Percentiles rank a stretch among this genome's conserved stretches.
Conservation (phyloP, 352 stramenopile species). For the Pythium aquatile region DNA sequence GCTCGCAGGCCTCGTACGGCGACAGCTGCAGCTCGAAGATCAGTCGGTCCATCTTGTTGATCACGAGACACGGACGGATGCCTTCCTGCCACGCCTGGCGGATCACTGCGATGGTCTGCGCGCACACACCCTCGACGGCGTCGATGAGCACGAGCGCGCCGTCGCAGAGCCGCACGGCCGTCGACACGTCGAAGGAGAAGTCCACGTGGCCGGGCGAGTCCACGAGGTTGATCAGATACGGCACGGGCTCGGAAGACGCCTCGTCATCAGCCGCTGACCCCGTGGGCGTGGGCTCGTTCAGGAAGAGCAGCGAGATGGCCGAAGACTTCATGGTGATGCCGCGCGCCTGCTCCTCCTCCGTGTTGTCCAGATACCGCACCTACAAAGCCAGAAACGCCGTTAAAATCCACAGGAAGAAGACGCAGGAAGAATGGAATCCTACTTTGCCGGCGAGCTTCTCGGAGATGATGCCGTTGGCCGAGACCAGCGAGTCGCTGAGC, state of each 20-base stretch:
- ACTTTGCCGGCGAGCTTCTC: slow-evolving; percentile 92
- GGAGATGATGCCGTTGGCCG: slow-evolving; percentile 97
- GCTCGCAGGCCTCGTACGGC: slow-evolving; percentile 90
- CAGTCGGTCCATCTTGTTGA: slow-evolving; percentile 98
- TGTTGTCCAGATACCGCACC: slow-evolving; percentile 95
- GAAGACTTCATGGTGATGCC: slow-evolving; percentile 98
- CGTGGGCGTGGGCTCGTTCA: slow-evolving; percentile 42
- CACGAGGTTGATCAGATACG: slow-evolving; percentile 94
- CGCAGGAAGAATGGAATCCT: background rate
- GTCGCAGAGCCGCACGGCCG: slow-evolving; percentile 94
- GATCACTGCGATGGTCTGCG: slow-evolving; percentile 94
- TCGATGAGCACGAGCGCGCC: slow-evolving; percentile 95
- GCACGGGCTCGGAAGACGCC: slow-evolving; percentile 28
- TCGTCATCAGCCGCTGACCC: slow-evolving; percentile 22
- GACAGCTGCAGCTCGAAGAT: slow-evolving; percentile 93
- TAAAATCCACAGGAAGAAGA: background rate
- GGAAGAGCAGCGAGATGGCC: slow-evolving; percentile 93
- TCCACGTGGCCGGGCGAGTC: slow-evolving; percentile 96
- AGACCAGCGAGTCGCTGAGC: slow-evolving; percentile 95
- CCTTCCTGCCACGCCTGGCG: slow-evolving; percentile 93
- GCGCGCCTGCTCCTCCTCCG: slow-evolving; percentile 92
- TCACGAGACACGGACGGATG: slow-evolving; percentile 92
- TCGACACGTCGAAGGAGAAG: slow-evolving; percentile 95
- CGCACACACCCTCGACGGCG: slow-evolving; percentile 95
- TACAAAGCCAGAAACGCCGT: slow-evolving; percentile 17